phyloP scores from a whole-genome alignment of 2,329 filamentous ascomycete species.

The Botrytis galanthina region DNA sequence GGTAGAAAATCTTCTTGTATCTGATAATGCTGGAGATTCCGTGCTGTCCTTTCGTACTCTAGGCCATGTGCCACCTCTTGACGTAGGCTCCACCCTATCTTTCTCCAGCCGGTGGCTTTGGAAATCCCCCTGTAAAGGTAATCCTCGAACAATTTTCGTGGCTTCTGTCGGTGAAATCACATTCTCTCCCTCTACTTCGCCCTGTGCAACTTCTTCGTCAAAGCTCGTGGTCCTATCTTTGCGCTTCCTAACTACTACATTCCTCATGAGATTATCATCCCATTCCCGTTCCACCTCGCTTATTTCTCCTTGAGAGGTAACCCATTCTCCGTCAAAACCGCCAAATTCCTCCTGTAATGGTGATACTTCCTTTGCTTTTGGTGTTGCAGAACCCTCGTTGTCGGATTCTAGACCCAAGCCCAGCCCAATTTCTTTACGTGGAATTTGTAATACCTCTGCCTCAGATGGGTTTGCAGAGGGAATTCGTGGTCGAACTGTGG shows the following conservation, averaged over 20 bases:
- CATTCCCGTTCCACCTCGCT: slow-evolving; percentile 54
- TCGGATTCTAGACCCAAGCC: slow-evolving; percentile 43
- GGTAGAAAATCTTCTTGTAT: slow-evolving; percentile 50
- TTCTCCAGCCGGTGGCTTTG: slow-evolving; percentile 30
- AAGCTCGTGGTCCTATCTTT: slow-evolving; percentile 26
- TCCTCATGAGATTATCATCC: slow-evolving; percentile 53
- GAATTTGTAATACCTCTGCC: slow-evolving; percentile 22
- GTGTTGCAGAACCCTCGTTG: slow-evolving; percentile 37
- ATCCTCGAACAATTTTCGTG: slow-evolving; percentile 42
- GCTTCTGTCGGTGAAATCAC: slow-evolving; percentile 52
- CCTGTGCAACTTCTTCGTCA: slow-evolving; percentile 36
- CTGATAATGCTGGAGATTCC: slow-evolving; percentile 36
- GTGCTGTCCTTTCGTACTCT: slow-evolving; percentile 21
- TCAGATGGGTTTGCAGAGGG: slow-evolving; percentile 31
- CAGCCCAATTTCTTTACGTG: slow-evolving; percentile 36
- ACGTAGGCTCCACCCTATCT: slow-evolving; percentile 19
- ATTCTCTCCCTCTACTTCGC: slow-evolving; percentile 49
- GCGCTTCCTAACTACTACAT: slow-evolving; percentile 52
- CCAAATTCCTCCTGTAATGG: slow-evolving; percentile 50
- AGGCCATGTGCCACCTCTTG: slow-evolving; percentile 21
- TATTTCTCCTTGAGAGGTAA: slow-evolving; percentile 38
- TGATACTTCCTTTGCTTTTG: slow-evolving; percentile 34
- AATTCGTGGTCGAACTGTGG: slow-evolving; percentile 42
- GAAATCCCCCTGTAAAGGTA: slow-evolving; percentile 35
- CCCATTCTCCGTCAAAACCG: slow-evolving; percentile 60